Base-by-base conservation (phyloP, 2,329 filamentous ascomycete genomes). In the Colletotrichum plurivorum region DNA sequence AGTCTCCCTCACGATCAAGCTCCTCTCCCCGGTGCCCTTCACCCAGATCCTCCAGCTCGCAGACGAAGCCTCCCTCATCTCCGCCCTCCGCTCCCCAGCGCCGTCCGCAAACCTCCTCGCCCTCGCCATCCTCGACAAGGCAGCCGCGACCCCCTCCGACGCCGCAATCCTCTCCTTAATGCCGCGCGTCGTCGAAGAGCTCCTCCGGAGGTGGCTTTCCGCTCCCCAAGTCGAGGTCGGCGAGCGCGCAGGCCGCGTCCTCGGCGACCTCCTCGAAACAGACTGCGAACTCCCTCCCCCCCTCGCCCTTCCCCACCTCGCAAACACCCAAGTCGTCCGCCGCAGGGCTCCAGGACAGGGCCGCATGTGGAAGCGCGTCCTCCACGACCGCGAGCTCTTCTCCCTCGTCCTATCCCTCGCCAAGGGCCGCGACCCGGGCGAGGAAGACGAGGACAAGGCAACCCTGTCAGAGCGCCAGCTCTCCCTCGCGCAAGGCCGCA, bases 31-130 rank as follows among this genome's bases (percentile, higher is more conserved):
- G 0, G 78, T 90, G 1, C 76, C 78, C 46, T 89, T 90, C 73
- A 81, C 81, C 4, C 81, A 87, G 52, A 79, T 84, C 16, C 80
- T 90, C 71, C 79, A 82, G 2, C 77, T 90, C 8, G 86, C 87
- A 12, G 84, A 87, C 25, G 81, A 85, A 51, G 81, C 84, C 6
- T 80, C 84, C 15, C 76, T 91, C 4, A 78, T 88, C 55, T 80
- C 82, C 45, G 88, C 88, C 25, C 80, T 91, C 16, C 77, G 77
- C 54, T 89, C 88, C 1, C 84, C 87, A 1, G 81, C 87, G 0
- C 83, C 88, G 0, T 85, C 87, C 2, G 87, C 87, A 36, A 89
- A 89, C 74, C 79, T 89, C 16, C 84, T 91, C 25, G 88, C 84
- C 73, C 82, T 91, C 72, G 78, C 83, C 61, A 81, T 91, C 62